Evolutionary conservation across 2,329 filamentous ascomycete species (phyloP), one percentile per base, ranked within the genome.

Genomic region (Pestalotiopsis sp.): DNA sequence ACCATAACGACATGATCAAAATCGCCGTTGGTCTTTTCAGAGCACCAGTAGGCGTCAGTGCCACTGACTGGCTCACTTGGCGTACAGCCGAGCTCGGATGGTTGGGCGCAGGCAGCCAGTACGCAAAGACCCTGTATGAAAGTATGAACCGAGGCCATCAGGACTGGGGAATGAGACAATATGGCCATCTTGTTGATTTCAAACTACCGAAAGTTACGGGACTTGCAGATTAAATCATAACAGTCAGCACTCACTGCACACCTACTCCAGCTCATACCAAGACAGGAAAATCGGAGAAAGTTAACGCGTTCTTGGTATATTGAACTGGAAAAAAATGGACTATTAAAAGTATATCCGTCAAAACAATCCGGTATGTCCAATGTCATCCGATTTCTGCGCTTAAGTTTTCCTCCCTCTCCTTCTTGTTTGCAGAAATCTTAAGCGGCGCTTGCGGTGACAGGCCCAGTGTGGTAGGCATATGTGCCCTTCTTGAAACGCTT

Each of bases 51-150:
- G 83, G 83, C 0, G 71, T 77, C 3, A 77, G 81, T 73, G 82
- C 82, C 0, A 78, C 82, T 69, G 74, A 78, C 10, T 85, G 84
- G 84, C 68, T 86, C 22, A 81, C 78, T 1, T 86, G 84, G 84
- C 75, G 81, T 64, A 78, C 81, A 22, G 75, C 72, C 0, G 75
- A 77, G 68, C 39, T 81, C 9, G 77, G 74, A 1, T 80, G 75
- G 72, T 64, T 70, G 7, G 75, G 78, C 7, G 77, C 67, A 70
- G 0, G 74, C 80, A 67, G 75, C 75, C 1, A 44, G 84, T 65
- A 68, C 73, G 40, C 65, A 30, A 24, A 62, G 26, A 56, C 59
- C 13, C 58, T 68, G 6, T 61, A 64, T 24, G 44, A 44, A 3
- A 35, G 62, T 38, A 40, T 68, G 38, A 65, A 65, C 30, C 71